Conservation (phyloP, 129 eudicot genomes). For the Centaurea solstitialis region DNA sequence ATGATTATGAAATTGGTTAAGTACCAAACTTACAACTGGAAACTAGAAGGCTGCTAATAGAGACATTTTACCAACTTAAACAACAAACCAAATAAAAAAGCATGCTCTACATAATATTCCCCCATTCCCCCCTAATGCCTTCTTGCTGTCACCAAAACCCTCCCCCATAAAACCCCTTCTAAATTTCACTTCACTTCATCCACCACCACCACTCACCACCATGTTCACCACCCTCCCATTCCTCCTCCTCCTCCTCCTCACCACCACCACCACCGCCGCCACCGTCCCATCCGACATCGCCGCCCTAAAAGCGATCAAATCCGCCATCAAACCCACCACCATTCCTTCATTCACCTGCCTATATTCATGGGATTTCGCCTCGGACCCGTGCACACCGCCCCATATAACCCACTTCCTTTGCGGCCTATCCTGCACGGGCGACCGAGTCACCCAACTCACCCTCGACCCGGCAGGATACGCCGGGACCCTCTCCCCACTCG, state of each 20-base stretch:
- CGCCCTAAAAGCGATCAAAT: slow-evolving; percentile 58
- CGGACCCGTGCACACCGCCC: slow-evolving; percentile 67
- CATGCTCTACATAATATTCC: slow-evolving; percentile 16
- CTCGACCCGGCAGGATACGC: slow-evolving; percentile 79
- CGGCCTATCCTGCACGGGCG: slow-evolving; percentile 53
- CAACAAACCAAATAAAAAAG: slow-evolving; percentile 8
- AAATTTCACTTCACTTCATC: background rate
- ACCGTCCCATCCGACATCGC: slow-evolving; percentile 46
- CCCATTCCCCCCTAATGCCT: slow-evolving; percentile 31
- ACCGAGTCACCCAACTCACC: slow-evolving; percentile 79
- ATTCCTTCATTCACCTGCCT: slow-evolving; percentile 66
- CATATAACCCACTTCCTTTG: slow-evolving; percentile 65
- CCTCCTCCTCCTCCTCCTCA: background rate
- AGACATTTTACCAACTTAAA: slow-evolving; percentile 30
- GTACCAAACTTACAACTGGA: slow-evolving; percentile 38
- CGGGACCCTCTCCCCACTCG: slow-evolving; percentile 78
- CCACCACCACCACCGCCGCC: slow-evolving; percentile 21
- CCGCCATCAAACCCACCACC: slow-evolving; percentile 52
- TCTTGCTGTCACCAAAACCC: slow-evolving; percentile 43
- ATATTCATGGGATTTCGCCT: slow-evolving; percentile 63
- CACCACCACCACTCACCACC: background rate
- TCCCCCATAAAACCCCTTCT: slow-evolving; percentile 1
- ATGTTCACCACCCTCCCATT: slow-evolving; percentile 21
- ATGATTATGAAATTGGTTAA: background rate
- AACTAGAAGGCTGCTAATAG: slow-evolving; percentile 30